Evolutionary conservation across 345 rosid genomes (phyloP), one percentile per base, ranked within the genome.

Genomic region (Salix suchowensis): DNA sequence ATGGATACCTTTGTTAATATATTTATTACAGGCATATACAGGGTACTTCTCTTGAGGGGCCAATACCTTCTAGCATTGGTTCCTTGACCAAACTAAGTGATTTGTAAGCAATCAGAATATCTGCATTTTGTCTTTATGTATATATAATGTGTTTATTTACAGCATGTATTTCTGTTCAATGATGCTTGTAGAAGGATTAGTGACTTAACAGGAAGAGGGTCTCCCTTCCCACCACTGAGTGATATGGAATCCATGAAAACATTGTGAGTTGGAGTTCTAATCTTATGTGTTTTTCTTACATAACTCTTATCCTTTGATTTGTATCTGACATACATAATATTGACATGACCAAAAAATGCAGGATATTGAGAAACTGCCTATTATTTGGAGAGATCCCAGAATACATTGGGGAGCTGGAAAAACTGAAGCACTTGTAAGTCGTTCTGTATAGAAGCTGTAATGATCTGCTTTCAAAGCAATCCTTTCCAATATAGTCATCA

Each of bases 31-130:
- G 98, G 87, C 91, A 92, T 61, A 85, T 92, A 58, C 89, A 84
- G 65, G 98, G 98, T 80, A 82, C 86, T 80, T 86, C 86, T 81
- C 88, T 94, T 39, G 89, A 88, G 79, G 97, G 97, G 42, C 97
- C 97, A 0, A 85, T 92, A 74, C 97, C 98, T 82, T 86, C 92
- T 12, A 88, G 77, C 86, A 86, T 92, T 62, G 86, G 95, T 39
- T 78, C 84, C 48, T 80, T 91, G 76, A 90, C 88, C 48, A 86
- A 80, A 75, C 82, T 94, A 77, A 85, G 74, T 70, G 98, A 92
- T 83, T 82, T 94, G 98, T 94, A 94, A 7, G 91, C 76, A 76
- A 68, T 52, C 75, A 10, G 65, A 64, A 50, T 75, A 36, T 40
- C 77, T 80, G 66, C 26, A 26, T 32, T 76, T 67, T 26, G 34